phyloP scores from a whole-genome alignment of 164 flowering plant species.

The Berberis thunbergii region DNA sequence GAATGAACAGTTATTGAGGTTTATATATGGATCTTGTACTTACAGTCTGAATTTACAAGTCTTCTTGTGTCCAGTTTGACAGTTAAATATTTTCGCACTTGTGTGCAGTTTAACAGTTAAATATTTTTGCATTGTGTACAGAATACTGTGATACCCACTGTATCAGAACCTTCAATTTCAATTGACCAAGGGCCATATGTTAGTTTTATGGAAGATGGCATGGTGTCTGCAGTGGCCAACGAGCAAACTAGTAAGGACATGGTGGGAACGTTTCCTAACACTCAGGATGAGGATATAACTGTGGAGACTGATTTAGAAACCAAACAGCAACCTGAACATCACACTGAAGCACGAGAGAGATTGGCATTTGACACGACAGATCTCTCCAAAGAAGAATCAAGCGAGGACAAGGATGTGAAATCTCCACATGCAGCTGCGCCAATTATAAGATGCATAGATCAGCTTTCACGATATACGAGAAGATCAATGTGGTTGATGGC shows the following conservation, averaged over 20 bases:
- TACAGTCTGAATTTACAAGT: no score
- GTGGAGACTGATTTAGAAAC: constrained; percentile 1
- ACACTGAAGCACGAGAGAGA: constrained; percentile 7
- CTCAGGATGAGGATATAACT: constrained; percentile 7
- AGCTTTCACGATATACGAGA: constrained; percentile 30
- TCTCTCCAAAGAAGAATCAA: constrained; percentile 13
- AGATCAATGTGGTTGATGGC: constrained; percentile 42
- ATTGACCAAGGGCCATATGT: constrained; percentile 50
- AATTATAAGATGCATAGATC: constrained; percentile 23
- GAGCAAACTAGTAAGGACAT: constrained; percentile 8
- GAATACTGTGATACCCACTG: constrained; percentile 6
- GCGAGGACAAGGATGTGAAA: not conserved
- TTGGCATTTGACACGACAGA: constrained; percentile 2
- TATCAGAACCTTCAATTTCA: constrained; percentile 28
- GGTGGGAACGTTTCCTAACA: constrained; percentile 5
- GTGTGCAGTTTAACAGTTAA: no score
- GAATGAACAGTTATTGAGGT: not conserved
- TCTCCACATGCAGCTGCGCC: constrained; percentile 19
- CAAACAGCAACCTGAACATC: constrained; percentile 3
- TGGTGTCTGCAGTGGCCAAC: constrained; percentile 28
- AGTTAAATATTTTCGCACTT: not conserved
- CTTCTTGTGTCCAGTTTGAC: no score
- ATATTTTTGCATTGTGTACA: constrained; percentile 13
- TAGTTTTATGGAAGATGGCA: constrained; percentile 37
- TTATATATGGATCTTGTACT: no score